Evolutionary conservation across 1,284 basidiomycete genomes (phyloP).

Genomic region (Sporisorium reilianum): DNA sequence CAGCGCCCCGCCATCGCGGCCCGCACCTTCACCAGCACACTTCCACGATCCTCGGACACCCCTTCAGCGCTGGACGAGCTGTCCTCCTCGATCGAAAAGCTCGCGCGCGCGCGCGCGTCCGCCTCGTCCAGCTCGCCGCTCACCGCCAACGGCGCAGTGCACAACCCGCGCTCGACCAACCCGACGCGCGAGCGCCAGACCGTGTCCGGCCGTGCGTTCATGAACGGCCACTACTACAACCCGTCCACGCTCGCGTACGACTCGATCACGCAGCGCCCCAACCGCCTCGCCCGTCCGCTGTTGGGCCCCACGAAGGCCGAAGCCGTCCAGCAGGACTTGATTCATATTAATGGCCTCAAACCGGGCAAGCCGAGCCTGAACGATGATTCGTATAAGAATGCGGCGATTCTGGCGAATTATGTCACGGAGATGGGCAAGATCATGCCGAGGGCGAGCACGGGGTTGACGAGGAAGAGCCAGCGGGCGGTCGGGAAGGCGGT

Average conservation of each 20-base stretch:
- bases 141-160: conserved; percentile 6
- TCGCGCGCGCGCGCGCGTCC: conserved; percentile 19
- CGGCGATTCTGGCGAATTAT: conserved; percentile 77
- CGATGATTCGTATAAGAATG: conserved; percentile 76
- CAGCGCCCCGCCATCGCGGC: not conserved
- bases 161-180: conserved; percentile 25
- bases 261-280: conserved; percentile 33
- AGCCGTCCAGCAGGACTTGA: conserved; percentile 73
- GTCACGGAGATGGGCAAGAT: conserved; percentile 89
- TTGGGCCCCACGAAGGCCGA: conserved; percentile 56
- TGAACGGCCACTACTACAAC: conserved; percentile 62
- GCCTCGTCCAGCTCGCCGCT: conserved; percentile 9
- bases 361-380: conserved; percentile 65
- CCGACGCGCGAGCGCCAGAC: conserved; percentile 29
- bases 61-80: conserved; percentile 40
- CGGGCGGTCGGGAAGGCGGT: conserved; percentile 86
- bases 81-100: conserved; percentile 39
- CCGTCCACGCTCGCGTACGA: conserved; percentile 45
- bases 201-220: conserved; percentile 47
- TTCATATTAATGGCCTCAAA: conserved; percentile 68
- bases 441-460: conserved; percentile 77
- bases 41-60: not conserved
- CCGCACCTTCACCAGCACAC: conserved; percentile 6
- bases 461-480: conserved; percentile 84
- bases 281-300: conserved; percentile 38